Conservation (phyloP, 257 asterid genomes). For the Solanum chiquidenum region DNA sequence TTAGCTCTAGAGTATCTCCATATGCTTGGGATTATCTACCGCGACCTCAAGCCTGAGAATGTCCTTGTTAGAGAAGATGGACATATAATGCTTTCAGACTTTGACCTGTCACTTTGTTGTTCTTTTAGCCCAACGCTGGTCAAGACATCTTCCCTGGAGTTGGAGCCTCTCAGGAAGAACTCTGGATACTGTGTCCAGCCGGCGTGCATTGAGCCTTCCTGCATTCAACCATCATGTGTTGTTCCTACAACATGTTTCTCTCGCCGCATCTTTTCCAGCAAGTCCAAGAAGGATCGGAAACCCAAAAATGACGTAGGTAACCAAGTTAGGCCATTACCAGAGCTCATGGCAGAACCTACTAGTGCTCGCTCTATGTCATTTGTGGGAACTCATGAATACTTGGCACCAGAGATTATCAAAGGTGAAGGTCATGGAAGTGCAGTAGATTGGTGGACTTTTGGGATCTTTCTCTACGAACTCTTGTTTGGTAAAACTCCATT, state of each 20-base stretch:
- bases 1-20: slow-evolving; percentile 26
- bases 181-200: slow-evolving; percentile 23
- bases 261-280: slow-evolving; percentile 24
- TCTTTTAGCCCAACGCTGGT: slow-evolving; percentile 22
- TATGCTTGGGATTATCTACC: slow-evolving; percentile 29
- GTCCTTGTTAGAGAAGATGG: slow-evolving; percentile 31
- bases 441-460: slow-evolving; percentile 42
- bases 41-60: slow-evolving; percentile 30
- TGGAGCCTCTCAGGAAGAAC: slow-evolving; percentile 15
- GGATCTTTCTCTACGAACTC: slow-evolving; percentile 29
- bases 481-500: slow-evolving; percentile 35
- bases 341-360: slow-evolving; percentile 34
- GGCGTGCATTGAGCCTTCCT: slow-evolving; percentile 20
- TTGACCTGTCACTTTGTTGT: slow-evolving; percentile 32
- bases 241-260: slow-evolving; percentile 27
- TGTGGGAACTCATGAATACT: slow-evolving; percentile 34
- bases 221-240: slow-evolving; percentile 31
- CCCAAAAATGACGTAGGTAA: slow-evolving; percentile 19
- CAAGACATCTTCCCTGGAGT: slow-evolving; percentile 12
- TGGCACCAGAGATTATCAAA: slow-evolving; percentile 37
- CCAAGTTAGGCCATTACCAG: slow-evolving; percentile 31
- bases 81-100: slow-evolving; percentile 30
- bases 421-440: slow-evolving; percentile 44
- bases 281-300: slow-evolving; percentile 21
- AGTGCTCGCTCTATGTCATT: slow-evolving; percentile 39